Evolutionary conservation across 2,329 filamentous ascomycete species (phyloP), one percentile per base, ranked within the genome.

Genomic region (Fusarium keratoplasticum): DNA sequence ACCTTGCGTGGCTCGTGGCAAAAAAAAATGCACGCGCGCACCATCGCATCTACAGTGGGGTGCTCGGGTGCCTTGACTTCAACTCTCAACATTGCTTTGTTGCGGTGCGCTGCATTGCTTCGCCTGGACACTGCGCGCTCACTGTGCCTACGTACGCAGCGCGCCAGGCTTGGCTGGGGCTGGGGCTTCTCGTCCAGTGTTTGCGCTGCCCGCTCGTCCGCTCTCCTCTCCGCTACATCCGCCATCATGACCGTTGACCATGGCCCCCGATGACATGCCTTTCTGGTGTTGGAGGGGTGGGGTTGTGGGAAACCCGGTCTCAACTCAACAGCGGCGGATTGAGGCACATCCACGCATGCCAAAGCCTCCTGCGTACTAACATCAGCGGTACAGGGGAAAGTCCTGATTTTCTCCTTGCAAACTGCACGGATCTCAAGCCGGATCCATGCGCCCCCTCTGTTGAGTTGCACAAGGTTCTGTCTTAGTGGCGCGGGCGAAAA

Each of bases 351-450:
- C 61, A 70, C 69, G 40, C 62, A 70, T 66, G 50, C 64, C 65
- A 77, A 67, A 71, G 60, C 67, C 69, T 66, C 67, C 61, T 67
- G 67, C 66, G 70, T 66, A 76, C 69, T 66, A 68, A 74, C 71
- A 68, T 71, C 40, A 66, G 61, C 66, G 42, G 67, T 69, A 57
- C 59, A 63, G 67, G 50, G 54, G 58, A 64, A 59, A 59, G 64
- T 64, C 66, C 69, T 50, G 61, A 20, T 47, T 55, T 44, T 29
- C 38, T 64, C 62, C 40, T 64, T 61, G 61, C 54, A 61, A 70
- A 57, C 40, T 36, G 52, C 58, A 70, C 38, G 52, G 60, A 42
- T 52, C 47, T 52, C 44, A 59, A 42, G 63, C 61, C 57, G 42
- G 52, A 54, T 57, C 58, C 47, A 61, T 61, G 67, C 64, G 62